Conservation (phyloP, 768 basidiomycete genomes). For the Mycena indigotica region DNA sequence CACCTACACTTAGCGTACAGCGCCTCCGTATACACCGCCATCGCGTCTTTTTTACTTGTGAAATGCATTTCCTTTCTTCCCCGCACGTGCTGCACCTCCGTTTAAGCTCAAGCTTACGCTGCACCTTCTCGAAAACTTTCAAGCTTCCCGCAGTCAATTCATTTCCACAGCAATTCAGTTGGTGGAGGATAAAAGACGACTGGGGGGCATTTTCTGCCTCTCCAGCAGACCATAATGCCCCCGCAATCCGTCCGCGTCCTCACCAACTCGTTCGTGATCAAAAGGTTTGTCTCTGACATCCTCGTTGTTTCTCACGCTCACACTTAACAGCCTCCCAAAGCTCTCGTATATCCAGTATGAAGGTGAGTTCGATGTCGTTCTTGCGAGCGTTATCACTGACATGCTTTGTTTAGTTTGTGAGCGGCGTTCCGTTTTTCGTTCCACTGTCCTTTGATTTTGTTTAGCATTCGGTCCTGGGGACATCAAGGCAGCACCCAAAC, state of each 20-base stretch:
- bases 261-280: slow-evolving; percentile 17
- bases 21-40: slow-evolving; percentile 23
- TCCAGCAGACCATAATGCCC: background rate
- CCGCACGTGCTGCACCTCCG: slow-evolving; percentile 3
- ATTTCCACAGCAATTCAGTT: background rate
- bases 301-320: background rate
- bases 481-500: slow-evolving; percentile 5
- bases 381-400: background rate
- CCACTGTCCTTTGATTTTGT: background rate
- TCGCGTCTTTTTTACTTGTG: slow-evolving; percentile 23
- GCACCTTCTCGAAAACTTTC: background rate
- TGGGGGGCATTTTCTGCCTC: background rate
- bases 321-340: slow-evolving; percentile 14
- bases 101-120: background rate
- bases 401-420: background rate
- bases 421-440: background rate
- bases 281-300: background rate
- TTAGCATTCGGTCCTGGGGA: slow-evolving; percentile 3
- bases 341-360: slow-evolving; percentile 19
- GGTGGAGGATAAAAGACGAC: slow-evolving; percentile 9
- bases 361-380: slow-evolving; percentile 2
- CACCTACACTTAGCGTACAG: slow-evolving; percentile 27
- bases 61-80: slow-evolving; percentile 23
- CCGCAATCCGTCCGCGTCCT: slow-evolving; percentile 4
- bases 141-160: background rate